Percentiles rank a stretch among this genome's conserved stretches.
These are phyloP conservation scores for Termitomyces sp. DNA, from an alignment of 768 basidiomycete genomes.

Conservation along the genomic window DNA sequence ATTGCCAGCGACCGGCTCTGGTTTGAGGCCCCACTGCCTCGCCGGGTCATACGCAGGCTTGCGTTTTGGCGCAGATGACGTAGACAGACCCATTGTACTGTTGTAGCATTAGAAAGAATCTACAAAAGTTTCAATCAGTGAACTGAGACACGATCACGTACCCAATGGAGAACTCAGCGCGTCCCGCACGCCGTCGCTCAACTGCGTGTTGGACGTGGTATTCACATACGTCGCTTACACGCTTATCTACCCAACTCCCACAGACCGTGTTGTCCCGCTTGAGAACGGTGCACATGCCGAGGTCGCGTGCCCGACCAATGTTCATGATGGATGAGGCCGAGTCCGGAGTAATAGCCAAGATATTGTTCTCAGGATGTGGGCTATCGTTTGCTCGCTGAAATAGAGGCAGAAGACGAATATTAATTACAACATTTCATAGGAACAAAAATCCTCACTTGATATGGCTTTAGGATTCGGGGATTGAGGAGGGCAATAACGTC, in stretches of 20 bases:
- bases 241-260: conserved; percentile 88
- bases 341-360: conserved; percentile 85
- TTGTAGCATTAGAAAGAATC: background rate
- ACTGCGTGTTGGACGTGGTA: conserved; percentile 87
- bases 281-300: conserved; percentile 78
- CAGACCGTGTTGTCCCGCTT: conserved; percentile 82
- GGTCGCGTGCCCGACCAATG: conserved; percentile 82
- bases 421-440: background rate
- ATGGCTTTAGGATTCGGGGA: conserved; percentile 82
- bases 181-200: conserved; percentile 62
- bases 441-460: conserved; percentile 51
- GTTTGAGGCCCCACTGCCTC: conserved; percentile 75
- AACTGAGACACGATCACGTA: conserved; percentile 31
- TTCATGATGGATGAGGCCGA: conserved; percentile 77
- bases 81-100: conserved; percentile 75
- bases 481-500: conserved; percentile 90
- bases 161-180: conserved; percentile 87
- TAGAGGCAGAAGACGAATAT: background rate
- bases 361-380: conserved; percentile 77
- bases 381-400: conserved; percentile 43
- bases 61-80: conserved; percentile 44
- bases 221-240: conserved; percentile 84
- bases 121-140: background rate
- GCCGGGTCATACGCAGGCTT: conserved; percentile 61
- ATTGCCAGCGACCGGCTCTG: conserved; percentile 33